Evolutionary conservation across 1,284 basidiomycete species (phyloP), one percentile per base, ranked within the genome.

Genomic region (Pseudozyma sp.): DNA sequence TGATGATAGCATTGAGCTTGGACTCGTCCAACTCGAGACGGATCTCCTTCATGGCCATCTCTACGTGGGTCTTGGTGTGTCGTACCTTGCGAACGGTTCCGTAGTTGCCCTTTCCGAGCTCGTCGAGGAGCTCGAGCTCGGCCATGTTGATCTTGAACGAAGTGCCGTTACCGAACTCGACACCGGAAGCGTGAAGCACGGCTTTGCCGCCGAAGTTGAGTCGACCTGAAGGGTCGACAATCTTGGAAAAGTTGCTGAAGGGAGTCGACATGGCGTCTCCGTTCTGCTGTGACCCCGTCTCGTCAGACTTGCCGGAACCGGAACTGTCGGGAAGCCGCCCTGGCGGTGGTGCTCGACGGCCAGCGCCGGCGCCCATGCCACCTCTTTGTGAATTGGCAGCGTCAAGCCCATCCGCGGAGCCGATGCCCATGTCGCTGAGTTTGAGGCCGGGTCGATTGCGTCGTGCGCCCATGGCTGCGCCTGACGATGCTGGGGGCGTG

Each of bases 11-110:
- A 79, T 94, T 94, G 48, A 99, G 89, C 83, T 96, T 95, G 49
- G 92, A 90, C 64, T 96, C 90, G 82, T 98, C 97, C 16, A 99
- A 89, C 84, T 98, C 95, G n/a, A 99, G 88, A 19, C 94, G 92
- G 76, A 98, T 99, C 90, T 98, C 96, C 94, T 97, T 99, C 94
- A 99, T 97, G 10, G 96, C 96, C 95, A 99, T 98, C 65, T 90
- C 89, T 34, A 98, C 94, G 57, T 94, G 94, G 5, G 94, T 98
- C 13, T 94, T 94, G 69, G 90, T 93, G 83, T 99, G 96, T 46
- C 93, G 87, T 3, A 97, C 96, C 83, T 93, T 94, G 87, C 95
- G 94, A 6, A 99, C 97, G 1, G 94, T 96, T 29, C 96, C 96
- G 82, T 99, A 99, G 85, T 97, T 97, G 44, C 96, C 96, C 81